These are phyloP conservation scores for Cutaneotrichosporon cutaneum DNA, from an alignment of 1,284 basidiomycete genomes.

Conservation along the genomic window DNA sequence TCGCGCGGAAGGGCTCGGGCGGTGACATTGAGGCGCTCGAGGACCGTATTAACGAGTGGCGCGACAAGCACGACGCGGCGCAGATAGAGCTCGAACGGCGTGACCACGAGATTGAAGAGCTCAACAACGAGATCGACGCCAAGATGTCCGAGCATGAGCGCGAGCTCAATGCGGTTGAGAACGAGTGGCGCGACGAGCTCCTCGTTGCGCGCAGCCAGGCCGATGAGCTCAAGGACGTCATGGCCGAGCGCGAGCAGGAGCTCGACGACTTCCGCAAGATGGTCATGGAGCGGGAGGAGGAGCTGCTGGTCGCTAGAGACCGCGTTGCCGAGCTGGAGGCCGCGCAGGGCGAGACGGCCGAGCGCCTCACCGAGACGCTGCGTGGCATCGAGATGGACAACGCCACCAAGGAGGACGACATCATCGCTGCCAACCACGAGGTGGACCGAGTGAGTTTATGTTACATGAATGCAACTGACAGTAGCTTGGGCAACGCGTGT, in stretches of 20 bases:
- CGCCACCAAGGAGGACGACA: constrained; percentile 48
- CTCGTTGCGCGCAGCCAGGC: constrained; percentile 45
- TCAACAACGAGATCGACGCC: constrained; percentile 51
- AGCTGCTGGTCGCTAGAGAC: constrained; percentile 35
- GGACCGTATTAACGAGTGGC: constrained; percentile 49
- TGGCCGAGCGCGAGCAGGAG: constrained; percentile 43
- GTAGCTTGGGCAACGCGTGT: constrained; percentile 48
- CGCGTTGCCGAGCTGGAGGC: constrained; percentile 45
- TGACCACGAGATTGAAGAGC: constrained; percentile 52
- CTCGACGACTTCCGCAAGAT: constrained; percentile 40
- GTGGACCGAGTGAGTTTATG: constrained; percentile 61
- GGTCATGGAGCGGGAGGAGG: constrained; percentile 42
- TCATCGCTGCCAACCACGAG: constrained; percentile 62
- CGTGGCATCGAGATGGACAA: constrained; percentile 48
- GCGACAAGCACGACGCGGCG: constrained; percentile 48
- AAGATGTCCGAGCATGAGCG: constrained; percentile 47
- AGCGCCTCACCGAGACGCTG: constrained; percentile 48
- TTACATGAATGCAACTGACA: constrained; percentile 2
- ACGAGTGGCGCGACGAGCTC: constrained; percentile 50
- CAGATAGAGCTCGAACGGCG: constrained; percentile 50
- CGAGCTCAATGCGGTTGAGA: constrained; percentile 47
- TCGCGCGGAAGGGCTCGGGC: constrained; percentile 19
- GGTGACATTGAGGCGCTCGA: constrained; percentile 45
- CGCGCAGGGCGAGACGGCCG: constrained; percentile 43
- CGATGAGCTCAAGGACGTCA: constrained; percentile 51